phyloP scores from a whole-genome alignment of 2,329 filamentous ascomycete genomes.

The Phoma herbarum region DNA sequence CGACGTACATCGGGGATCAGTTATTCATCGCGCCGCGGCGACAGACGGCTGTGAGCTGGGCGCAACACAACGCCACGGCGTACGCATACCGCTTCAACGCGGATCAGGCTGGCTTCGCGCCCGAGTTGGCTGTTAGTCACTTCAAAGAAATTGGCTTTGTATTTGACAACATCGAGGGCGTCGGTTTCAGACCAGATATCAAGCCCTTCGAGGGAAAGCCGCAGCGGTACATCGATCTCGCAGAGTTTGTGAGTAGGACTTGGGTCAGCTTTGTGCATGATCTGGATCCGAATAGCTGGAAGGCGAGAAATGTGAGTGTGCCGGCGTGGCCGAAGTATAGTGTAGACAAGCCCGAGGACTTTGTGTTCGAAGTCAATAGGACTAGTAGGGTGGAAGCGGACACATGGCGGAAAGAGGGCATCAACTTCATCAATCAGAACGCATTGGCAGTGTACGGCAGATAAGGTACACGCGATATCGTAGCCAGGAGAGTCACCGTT shows the following conservation, averaged over 20 bases:
- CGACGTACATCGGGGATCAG: conserved; percentile 60
- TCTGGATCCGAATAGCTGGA: conserved; percentile 41
- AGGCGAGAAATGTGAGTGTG: neutral
- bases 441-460: conserved; percentile 19
- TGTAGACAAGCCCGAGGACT: conserved; percentile 43
- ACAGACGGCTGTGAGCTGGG: conserved; percentile 59
- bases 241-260: conserved; percentile 49
- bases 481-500: no score
- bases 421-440: conserved; percentile 48
- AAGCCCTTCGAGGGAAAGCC: conserved; percentile 39
- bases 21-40: conserved; percentile 64
- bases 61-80: conserved; percentile 55
- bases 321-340: conserved; percentile 25
- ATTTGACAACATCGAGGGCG: conserved; percentile 52
- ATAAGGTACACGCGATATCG: neutral
- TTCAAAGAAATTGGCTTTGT: conserved; percentile 58
- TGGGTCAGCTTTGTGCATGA: conserved; percentile 54
- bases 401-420: conserved; percentile 53
- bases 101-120: conserved; percentile 49
- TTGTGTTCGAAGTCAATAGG: conserved; percentile 55
- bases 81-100: conserved; percentile 70
- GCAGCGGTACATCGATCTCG: conserved; percentile 45
- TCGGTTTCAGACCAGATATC: conserved; percentile 49
- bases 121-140: conserved; percentile 56
- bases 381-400: conserved; percentile 48